Conservation (phyloP, 768 basidiomycete genomes). For the Leccinum truebloodii region DNA sequence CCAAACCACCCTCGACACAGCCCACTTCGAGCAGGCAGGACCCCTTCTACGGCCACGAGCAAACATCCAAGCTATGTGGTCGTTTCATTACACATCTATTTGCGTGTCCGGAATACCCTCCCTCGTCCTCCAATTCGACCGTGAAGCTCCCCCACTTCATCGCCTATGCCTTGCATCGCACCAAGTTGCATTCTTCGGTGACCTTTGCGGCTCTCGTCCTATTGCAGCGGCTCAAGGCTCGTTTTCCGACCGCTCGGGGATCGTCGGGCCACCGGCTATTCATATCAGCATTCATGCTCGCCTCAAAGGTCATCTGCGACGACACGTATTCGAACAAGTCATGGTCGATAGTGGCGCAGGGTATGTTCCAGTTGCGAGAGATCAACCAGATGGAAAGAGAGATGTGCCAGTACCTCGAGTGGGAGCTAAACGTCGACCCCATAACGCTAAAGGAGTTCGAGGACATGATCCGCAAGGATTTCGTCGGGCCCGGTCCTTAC, state of each 20-base stretch:
- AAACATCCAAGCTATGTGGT: conserved; percentile 63
- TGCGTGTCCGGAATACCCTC: conserved; percentile 81
- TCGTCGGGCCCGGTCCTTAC: conserved; percentile 54
- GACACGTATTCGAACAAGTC: conserved; percentile 94
- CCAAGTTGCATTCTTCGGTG: conserved; percentile 58
- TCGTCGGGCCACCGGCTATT: conserved; percentile 73
- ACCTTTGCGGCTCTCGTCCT: conserved; percentile 44
- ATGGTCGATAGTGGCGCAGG: conserved; percentile 89
- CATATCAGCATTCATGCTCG: conserved; percentile 74
- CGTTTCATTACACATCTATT: conserved; percentile 86
- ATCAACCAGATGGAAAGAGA: conserved; percentile 84
- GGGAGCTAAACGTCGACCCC: conserved; percentile 81
- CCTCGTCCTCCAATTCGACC: conserved; percentile 36
- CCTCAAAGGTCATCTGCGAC: conserved; percentile 84
- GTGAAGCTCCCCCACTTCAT: conserved; percentile 57
- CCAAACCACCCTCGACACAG: conserved; percentile 34
- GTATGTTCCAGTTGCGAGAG: conserved; percentile 75
- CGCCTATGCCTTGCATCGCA: conserved; percentile 69
- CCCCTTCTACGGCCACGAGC: conserved; percentile 63
- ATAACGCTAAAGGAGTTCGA: conserved; percentile 63
- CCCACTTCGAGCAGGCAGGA: conserved; percentile 26
- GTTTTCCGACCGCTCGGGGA: conserved; percentile 76
- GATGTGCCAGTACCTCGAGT: conserved; percentile 88
- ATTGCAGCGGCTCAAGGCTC: conserved; percentile 63
- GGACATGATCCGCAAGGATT: conserved; percentile 58